Percentiles rank a stretch among this genome's conserved stretches.
Evolutionary conservation across 495 filamentous ascomycete species (phyloP).

Genomic region (Viridothelium virens): DNA sequence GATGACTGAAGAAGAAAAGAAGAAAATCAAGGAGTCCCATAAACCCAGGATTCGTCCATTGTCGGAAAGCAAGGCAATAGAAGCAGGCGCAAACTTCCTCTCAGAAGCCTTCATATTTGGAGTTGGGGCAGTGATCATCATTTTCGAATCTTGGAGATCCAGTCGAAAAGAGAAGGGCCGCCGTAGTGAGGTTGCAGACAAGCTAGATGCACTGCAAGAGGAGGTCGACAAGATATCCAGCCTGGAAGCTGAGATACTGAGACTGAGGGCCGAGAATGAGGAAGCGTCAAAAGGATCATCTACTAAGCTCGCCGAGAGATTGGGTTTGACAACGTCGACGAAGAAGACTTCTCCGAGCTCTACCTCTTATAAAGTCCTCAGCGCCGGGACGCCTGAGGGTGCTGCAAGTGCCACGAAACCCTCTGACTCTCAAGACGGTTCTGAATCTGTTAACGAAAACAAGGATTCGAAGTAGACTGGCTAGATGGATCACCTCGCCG

Average conservation of each 20-base stretch:
- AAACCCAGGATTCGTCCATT: constrained; percentile 58
- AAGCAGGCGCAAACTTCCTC: constrained; percentile 90
- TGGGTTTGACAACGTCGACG: constrained; percentile 33
- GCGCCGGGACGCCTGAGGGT: background rate
- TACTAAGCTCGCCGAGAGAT: constrained; percentile 14
- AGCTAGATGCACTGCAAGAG: constrained; percentile 49
- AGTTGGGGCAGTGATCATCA: constrained; percentile 68
- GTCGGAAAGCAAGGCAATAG: constrained; percentile 87
- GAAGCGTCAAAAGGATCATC: constrained; percentile 26
- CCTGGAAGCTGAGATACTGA: constrained; percentile 44
- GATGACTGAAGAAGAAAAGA: constrained; percentile 37
- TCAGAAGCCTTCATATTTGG: constrained; percentile 82
- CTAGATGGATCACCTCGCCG: too few relatives aligned
- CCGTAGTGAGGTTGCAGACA: constrained; percentile 64
- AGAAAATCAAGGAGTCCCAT: constrained; percentile 42
- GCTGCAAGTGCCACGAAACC: background rate
- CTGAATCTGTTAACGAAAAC: background rate
- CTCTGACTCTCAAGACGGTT: too few relatives aligned
- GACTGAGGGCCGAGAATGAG: constrained; percentile 43
- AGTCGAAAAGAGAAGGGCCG: constrained; percentile 69
- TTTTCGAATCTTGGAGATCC: constrained; percentile 72
- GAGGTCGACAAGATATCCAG: constrained; percentile 46
- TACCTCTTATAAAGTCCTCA: background rate
- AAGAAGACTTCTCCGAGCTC: background rate
- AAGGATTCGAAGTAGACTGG: too few relatives aligned